Conservation (phyloP, 257 asterid species). For the Penstemon barbatus region DNA sequence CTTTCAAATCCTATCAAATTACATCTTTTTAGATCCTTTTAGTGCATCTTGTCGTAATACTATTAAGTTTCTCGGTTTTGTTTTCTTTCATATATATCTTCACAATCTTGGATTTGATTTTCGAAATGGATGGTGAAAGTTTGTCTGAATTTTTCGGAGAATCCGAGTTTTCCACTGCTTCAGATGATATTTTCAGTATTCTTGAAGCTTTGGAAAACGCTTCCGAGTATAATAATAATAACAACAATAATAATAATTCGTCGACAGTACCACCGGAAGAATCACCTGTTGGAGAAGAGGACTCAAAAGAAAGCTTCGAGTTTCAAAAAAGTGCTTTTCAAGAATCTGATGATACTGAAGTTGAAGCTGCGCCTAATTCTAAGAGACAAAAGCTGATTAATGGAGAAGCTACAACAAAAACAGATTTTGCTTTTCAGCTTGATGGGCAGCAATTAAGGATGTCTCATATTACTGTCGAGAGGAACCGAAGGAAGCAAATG, state of each 20-base stretch:
- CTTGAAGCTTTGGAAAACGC: slow-evolving; percentile 59
- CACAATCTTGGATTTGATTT: not conserved
- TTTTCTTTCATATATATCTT: slow-evolving; percentile 15
- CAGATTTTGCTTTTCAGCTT: slow-evolving; percentile 12
- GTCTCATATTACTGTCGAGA: slow-evolving; percentile 75
- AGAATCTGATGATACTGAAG: slow-evolving; percentile 47
- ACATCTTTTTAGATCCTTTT: slow-evolving; percentile 19
- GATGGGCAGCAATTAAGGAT: slow-evolving; percentile 50
- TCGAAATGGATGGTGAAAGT: slow-evolving; percentile 47
- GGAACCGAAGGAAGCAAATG: slow-evolving; percentile 88
- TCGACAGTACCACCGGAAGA: not conserved
- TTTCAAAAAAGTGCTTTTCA: slow-evolving; percentile 41
- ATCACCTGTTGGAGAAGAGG: slow-evolving; percentile 17
- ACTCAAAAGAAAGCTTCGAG: slow-evolving; percentile 35
- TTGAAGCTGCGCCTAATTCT: slow-evolving; percentile 33
- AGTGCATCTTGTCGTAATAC: not conserved
- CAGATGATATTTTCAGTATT: slow-evolving; percentile 70
- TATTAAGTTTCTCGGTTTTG: not conserved
- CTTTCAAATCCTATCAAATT: slow-evolving; percentile 35
- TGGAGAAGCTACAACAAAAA: not conserved
- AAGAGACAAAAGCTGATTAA: slow-evolving; percentile 53
- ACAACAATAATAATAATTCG: too few relatives aligned
- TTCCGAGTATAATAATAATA: slow-evolving; percentile 26
- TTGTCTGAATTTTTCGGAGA: slow-evolving; percentile 45
- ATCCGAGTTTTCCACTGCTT: slow-evolving; percentile 32